Percentiles rank a stretch among this genome's conserved stretches.
These are phyloP conservation scores for Biancaea sappan DNA, from an alignment of 306 rosid species.

Conservation along the genomic window DNA sequence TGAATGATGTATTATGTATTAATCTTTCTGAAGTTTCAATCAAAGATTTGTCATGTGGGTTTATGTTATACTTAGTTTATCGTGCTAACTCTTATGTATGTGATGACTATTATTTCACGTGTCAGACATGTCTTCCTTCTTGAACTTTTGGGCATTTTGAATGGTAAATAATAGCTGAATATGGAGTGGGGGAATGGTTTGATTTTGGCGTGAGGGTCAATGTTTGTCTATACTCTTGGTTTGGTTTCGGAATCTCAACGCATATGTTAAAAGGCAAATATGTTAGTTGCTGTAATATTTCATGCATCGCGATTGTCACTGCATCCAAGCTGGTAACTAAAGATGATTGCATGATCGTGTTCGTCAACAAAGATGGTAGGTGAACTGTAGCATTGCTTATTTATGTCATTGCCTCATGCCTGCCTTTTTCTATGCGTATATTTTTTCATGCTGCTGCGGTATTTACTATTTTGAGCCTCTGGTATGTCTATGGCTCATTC, in stretches of 20 bases:
- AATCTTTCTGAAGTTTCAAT: background rate
- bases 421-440: too few species aligned
- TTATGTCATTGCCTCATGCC: too few species aligned
- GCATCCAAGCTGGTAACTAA: background rate
- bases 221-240: background rate
- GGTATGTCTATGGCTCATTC: too few species aligned
- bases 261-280: background rate
- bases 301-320: background rate
- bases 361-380: too few species aligned
- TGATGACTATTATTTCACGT: slow-evolving; percentile 32
- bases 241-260: background rate
- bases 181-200: slow-evolving; percentile 33
- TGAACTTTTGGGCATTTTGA: slow-evolving; percentile 31
- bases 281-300: background rate
- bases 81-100: slow-evolving; percentile 28
- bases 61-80: slow-evolving; percentile 34
- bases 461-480: too few species aligned
- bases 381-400: too few species aligned
- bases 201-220: slow-evolving; percentile 15
- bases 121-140: slow-evolving; percentile 19
- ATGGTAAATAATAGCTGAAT: slow-evolving; percentile 52
- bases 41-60: slow-evolving; percentile 25
- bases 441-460: too few species aligned
- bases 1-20: slow-evolving; percentile 46
- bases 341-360: background rate